phyloP scores from a whole-genome alignment of 768 basidiomycete species.

The Suillus lakei region DNA sequence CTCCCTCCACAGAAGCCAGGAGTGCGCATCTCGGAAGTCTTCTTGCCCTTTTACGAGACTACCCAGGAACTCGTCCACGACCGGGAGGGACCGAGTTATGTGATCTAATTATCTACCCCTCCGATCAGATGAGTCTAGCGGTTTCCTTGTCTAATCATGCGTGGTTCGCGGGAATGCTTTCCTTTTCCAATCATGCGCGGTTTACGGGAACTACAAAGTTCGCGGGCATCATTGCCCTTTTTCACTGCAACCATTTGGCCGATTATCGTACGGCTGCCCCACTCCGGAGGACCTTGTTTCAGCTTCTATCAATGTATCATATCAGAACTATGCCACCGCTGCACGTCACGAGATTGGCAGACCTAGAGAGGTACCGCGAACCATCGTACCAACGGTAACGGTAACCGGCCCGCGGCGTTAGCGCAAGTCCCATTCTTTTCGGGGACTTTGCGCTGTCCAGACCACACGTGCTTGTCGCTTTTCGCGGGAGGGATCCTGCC shows the following conservation, averaged over 20 bases:
- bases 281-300: background rate
- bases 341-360: background rate
- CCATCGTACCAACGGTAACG: background rate
- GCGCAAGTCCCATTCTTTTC: background rate
- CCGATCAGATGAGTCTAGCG: background rate
- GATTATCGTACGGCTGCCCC: background rate
- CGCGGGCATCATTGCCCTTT: slow-evolving; percentile 4
- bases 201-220: too few species aligned
- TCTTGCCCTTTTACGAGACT: background rate
- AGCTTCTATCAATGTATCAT: too few species aligned
- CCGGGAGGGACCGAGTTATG: background rate
- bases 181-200: background rate
- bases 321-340: background rate
- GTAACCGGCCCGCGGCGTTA: background rate
- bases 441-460: background rate
- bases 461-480: background rate
- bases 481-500: background rate
- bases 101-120: background rate
- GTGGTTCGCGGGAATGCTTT: background rate
- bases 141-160: background rate
- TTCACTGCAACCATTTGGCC: background rate
- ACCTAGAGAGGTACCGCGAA: background rate
- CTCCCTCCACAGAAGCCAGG: background rate
- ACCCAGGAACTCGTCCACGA: background rate
- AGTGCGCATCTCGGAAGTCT: background rate